Evolutionary conservation across 345 rosid species (phyloP).

Genomic region (Citrus hindsii): DNA sequence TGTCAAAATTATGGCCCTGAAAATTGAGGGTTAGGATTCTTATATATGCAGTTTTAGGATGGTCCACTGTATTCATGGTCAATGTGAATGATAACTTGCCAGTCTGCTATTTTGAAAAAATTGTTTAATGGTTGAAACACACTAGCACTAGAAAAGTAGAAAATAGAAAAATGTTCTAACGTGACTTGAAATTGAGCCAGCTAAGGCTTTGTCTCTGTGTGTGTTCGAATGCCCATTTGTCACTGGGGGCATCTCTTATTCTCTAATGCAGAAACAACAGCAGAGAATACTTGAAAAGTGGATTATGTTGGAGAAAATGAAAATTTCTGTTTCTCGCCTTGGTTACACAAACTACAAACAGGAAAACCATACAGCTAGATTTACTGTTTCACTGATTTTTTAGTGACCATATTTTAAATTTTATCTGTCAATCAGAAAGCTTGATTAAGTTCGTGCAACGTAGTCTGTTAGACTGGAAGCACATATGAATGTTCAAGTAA

Average conservation of each 20-base stretch:
- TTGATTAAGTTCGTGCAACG: neutral
- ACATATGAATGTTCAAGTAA: neutral
- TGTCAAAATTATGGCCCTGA: slow-evolving; percentile 13
- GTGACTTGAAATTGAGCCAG: neutral
- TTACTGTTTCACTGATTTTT: neutral
- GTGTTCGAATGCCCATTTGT: neutral
- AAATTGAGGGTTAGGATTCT: neutral
- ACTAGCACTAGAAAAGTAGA: neutral
- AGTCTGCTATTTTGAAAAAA: slow-evolving; percentile 12
- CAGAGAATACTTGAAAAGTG: neutral
- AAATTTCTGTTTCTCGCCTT: neutral
- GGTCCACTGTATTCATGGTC: neutral
- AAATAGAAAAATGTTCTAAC: neutral
- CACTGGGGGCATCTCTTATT: neutral
- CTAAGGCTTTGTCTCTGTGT: neutral
- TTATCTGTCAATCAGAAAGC: neutral
- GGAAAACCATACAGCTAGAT: neutral
- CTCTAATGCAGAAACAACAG: neutral
- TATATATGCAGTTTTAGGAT: neutral
- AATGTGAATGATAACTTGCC: slow-evolving; percentile 10
- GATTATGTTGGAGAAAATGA: neutral
- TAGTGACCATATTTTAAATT: neutral
- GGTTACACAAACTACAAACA: neutral
- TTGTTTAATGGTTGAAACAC: neutral
- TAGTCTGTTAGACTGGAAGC: neutral